Evolutionary conservation across 2,329 filamentous ascomycete genomes (phyloP).

Genomic region (Amylocarpus encephaloides): DNA sequence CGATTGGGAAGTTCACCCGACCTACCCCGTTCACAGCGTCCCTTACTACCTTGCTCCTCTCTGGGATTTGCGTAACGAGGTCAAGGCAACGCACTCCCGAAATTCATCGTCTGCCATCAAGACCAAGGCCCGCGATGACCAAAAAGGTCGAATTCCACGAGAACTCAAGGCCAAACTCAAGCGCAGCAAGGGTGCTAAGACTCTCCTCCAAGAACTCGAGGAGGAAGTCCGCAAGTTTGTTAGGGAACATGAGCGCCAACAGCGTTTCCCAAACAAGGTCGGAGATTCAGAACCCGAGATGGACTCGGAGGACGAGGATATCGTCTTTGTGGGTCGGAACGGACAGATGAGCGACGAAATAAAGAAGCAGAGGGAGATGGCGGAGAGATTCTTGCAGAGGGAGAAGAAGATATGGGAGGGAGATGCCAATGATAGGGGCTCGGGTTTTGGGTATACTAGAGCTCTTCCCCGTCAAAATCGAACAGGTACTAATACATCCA

Average conservation of each 20-base stretch:
- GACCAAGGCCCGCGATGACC: conserved; percentile 27
- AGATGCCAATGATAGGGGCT: conserved; percentile 65
- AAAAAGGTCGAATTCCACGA: conserved; percentile 60
- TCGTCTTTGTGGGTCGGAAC: conserved; percentile 76
- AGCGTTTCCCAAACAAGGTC: conserved; percentile 35
- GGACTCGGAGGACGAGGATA: conserved; percentile 69
- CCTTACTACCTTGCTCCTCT: conserved; percentile 85
- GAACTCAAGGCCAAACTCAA: conserved; percentile 78
- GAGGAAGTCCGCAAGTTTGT: conserved; percentile 76
- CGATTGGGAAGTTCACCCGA: conserved; percentile 80
- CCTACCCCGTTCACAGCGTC: conserved; percentile 68
- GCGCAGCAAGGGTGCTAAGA: conserved; percentile 67
- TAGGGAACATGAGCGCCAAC: conserved; percentile 47
- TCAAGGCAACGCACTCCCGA: not conserved
- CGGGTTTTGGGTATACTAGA: conserved; percentile 64
- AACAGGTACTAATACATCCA: conserved; percentile 31
- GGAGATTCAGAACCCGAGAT: conserved; percentile 35
- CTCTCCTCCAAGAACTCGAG: conserved; percentile 77
- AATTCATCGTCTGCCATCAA: conserved; percentile 32
- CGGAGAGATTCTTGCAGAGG: conserved; percentile 46
- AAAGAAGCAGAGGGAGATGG: conserved; percentile 48
- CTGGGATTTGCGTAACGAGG: conserved; percentile 63
- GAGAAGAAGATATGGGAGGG: conserved; percentile 77
- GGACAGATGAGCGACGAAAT: conserved; percentile 49
- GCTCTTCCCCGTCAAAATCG: conserved; percentile 11